Base-by-base conservation (phyloP, 805 yeast species). In the Candida parachauliodes region DNA sequence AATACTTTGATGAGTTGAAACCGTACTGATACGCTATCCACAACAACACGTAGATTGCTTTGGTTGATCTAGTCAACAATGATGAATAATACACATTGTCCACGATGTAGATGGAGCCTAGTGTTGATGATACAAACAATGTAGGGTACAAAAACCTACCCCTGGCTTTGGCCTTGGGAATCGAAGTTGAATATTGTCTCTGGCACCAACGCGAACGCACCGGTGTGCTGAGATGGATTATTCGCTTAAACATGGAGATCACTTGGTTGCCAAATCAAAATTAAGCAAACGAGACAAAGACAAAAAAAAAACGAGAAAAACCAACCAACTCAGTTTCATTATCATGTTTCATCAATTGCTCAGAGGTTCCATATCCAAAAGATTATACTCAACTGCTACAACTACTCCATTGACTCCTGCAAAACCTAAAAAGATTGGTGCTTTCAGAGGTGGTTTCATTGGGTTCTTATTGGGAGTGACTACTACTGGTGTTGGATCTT, bases 401-500 rank as follows among this genome's bases (percentile, higher is more conserved):
- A 47, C 50, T 2, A 45, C 52, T 11, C 48, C 46, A 9, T 17
- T 24, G 28, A 39, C 54, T 22, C 46, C 46, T 8, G 41, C 53
- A 17, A 42, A 51, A 4, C 61, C 69, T 15, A 62, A 54, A 44
- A 63, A 53, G 43, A 55, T 65, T 6, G 73, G 72, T 7, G 60
- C 71, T 20, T 52, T 68, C 46, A 64, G 68, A 54, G 72, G 73
- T 15, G 76, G 74, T 4, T 67, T 87, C 45, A 65, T 85, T 38
- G 96, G 96, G 2, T 88, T 87, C 60, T 71, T 87, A 38, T 66
- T 80, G 21, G 95, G 96, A 31, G 83, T 82, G 26, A 68, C 87
- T 16, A 57, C 74, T 44, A 83, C 95, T 12, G 89, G 94, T 2
- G 74, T 74, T 39, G 84, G 77, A 6, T 79, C 89, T 11, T 87